A percentile compares a stretch with the other conserved stretches of the same genome.
Conservation (phyloP, 2,329 filamentous ascomycete species). For the Colletotrichum filicis region DNA sequence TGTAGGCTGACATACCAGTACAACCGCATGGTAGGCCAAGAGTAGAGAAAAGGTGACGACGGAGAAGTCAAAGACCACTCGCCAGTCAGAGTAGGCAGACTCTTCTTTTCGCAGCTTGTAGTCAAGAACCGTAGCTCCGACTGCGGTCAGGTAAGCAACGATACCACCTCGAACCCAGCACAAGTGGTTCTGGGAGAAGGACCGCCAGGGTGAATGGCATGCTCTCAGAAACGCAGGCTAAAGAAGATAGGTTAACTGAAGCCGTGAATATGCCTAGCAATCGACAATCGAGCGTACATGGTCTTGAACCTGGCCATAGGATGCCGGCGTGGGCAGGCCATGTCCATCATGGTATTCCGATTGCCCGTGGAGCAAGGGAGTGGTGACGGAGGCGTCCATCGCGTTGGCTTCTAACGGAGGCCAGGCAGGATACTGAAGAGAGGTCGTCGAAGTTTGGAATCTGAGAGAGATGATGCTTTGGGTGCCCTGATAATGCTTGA, state of each 20-base stretch:
- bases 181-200: constrained; percentile 57
- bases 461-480: neutral
- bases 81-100: constrained; percentile 51
- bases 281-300: constrained; percentile 43
- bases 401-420: neutral
- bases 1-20: constrained; percentile 53
- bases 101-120: constrained; percentile 55
- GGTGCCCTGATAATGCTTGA: neutral
- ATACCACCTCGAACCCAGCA: constrained; percentile 55
- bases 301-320: constrained; percentile 36
- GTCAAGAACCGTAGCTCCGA: constrained; percentile 53
- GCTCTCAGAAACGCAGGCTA: constrained; percentile 63
- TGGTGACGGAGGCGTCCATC: constrained; percentile 34
- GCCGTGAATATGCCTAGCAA: neutral
- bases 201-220: constrained; percentile 62
- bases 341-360: neutral
- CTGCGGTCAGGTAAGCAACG: constrained; percentile 54
- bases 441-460: neutral
- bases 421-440: constrained; percentile 13
- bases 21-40: constrained; percentile 57
- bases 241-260: constrained; percentile 26
- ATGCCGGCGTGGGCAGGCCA: constrained; percentile 32
- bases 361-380: constrained; percentile 36
- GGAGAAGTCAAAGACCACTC: constrained; percentile 61
- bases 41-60: constrained; percentile 55